These are phyloP conservation scores for Lindgomyces ingoldianus DNA, from an alignment of 495 filamentous ascomycete genomes.

Conservation along the genomic window DNA sequence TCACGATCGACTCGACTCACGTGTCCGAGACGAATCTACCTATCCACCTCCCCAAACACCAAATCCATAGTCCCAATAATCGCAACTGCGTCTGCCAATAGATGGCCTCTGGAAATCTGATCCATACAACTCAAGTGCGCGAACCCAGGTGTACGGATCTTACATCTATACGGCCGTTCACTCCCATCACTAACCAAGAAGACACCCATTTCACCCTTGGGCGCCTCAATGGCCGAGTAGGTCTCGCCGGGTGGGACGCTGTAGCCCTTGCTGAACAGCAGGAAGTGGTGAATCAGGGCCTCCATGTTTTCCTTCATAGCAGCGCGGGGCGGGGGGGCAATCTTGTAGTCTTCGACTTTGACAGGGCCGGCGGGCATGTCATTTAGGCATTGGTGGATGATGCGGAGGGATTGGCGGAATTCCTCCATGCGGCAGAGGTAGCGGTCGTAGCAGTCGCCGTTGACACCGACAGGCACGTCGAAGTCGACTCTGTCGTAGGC, in stretches of 20 bases:
- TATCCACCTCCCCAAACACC: slow-evolving; percentile 37
- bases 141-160: slow-evolving; percentile 95
- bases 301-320: slow-evolving; percentile 99
- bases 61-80: slow-evolving; percentile 66
- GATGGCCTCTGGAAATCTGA: slow-evolving; percentile 84
- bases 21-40: slow-evolving; percentile 22
- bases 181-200: slow-evolving; percentile 95
- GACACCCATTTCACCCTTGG: slow-evolving; percentile 99
- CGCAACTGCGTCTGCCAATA: slow-evolving; percentile 94
- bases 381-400: slow-evolving; percentile 98
- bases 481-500: slow-evolving; percentile 98
- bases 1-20: too few relatives aligned
- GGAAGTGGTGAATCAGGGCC: slow-evolving; percentile 97
- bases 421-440: slow-evolving; percentile 99
- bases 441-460: slow-evolving; percentile 98
- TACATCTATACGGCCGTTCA: slow-evolving; percentile 95
- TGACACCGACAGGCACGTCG: slow-evolving; percentile 92
- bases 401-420: slow-evolving; percentile 94
- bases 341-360: slow-evolving; percentile 97
- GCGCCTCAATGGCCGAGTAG: slow-evolving; percentile 95
- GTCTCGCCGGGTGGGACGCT: slow-evolving; percentile 97
- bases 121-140: slow-evolving; percentile 95
- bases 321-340: slow-evolving; percentile 90
- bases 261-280: slow-evolving; percentile 98
- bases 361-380: slow-evolving; percentile 96